phyloP scores from a whole-genome alignment of 202 grass and related monocot genomes.

The Panicum hallii region DNA sequence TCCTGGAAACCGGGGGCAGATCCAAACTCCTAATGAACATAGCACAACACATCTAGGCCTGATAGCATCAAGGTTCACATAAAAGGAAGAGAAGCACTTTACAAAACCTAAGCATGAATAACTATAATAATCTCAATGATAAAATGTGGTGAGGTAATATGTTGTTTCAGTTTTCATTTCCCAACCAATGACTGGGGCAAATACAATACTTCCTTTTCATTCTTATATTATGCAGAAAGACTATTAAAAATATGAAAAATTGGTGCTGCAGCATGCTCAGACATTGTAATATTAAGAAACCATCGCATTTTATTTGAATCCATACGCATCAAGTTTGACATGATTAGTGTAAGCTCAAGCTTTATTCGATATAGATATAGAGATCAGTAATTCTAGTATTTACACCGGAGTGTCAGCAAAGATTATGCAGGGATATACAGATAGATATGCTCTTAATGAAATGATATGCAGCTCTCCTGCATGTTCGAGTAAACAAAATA shows the following conservation, averaged over 20 bases:
- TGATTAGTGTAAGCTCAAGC: neutral
- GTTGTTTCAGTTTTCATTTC: conserved; percentile 8
- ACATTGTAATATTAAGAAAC: neutral
- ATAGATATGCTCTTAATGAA: too few species aligned
- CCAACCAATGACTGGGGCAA: neutral
- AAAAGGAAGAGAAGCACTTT: neutral
- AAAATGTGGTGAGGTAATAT: neutral
- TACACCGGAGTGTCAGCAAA: neutral
- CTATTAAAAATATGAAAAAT: neutral
- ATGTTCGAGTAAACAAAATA: too few species aligned
- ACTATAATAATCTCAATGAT: neutral
- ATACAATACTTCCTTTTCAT: neutral
- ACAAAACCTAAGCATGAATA: neutral
- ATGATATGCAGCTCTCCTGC: too few species aligned
- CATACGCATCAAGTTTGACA: neutral
- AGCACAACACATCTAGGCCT: neutral
- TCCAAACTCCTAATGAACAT: neutral
- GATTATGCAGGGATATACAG: neutral
- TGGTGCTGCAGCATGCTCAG: neutral
- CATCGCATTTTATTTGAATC: neutral
- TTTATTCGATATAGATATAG: neutral
- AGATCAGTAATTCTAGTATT: neutral
- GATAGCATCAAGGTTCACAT: neutral
- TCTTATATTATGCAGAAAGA: neutral
- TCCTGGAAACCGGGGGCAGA: neutral